A percentile compares a stretch with the other conserved stretches of the same genome.
Conservation (phyloP, 495 filamentous ascomycete species). For the Penicillium roqueforti region DNA sequence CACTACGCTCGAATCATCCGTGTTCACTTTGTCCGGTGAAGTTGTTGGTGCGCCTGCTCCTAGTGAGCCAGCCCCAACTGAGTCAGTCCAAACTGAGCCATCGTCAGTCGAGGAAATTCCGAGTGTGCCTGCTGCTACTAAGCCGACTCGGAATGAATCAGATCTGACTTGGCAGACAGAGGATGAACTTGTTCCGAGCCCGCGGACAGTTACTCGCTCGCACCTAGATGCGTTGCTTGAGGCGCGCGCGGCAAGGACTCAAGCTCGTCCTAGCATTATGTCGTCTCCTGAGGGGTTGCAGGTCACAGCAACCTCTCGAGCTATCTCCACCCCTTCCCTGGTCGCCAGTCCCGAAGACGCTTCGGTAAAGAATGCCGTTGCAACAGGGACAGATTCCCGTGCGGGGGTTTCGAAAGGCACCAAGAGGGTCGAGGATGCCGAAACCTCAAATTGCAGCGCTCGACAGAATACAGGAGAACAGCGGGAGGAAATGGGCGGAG, state of each 20-base stretch:
- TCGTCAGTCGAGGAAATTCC: not conserved
- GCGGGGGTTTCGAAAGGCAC: slow-evolving; percentile 1
- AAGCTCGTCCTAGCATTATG: not conserved
- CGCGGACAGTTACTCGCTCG: not conserved
- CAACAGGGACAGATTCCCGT: slow-evolving; percentile 3
- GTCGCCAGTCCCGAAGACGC: not conserved
- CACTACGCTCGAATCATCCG: not conserved
- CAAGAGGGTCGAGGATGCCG: not conserved
- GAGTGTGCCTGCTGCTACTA: not conserved
- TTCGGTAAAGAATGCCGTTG: not conserved
- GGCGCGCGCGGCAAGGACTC: not conserved
- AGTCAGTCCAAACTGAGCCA: not conserved
- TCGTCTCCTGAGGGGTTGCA: not conserved
- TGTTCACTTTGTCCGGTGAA: not conserved
- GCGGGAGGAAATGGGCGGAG: not conserved
- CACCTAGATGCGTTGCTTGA: not conserved
- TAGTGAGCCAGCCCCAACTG: not conserved
- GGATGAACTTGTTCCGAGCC: not conserved
- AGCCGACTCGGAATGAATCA: not conserved
- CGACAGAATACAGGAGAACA: not conserved
- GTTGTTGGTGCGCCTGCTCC: not conserved
- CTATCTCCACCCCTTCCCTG: not conserved
- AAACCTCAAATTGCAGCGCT: not conserved
- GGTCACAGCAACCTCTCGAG: not conserved
- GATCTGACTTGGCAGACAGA: not conserved